Base-by-base conservation (phyloP, 495 filamentous ascomycete species). In the Endocarpon pusillum region DNA sequence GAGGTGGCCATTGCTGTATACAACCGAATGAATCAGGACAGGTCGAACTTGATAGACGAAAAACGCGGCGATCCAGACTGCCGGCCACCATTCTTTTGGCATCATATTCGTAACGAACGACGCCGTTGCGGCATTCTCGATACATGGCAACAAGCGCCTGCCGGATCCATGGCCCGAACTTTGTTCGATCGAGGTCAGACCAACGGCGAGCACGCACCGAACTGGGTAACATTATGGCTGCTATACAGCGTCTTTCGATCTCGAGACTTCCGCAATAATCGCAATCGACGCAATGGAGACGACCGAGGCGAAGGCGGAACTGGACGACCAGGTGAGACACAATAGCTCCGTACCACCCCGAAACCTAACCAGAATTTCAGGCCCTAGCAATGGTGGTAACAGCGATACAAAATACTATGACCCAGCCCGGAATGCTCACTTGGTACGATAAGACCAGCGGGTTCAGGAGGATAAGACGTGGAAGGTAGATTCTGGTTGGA, bases 231-330 rank as follows among this genome's bases (percentile, higher is more conserved):
- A 4, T 54, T 56, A 10, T 72, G 67, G 67, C 59, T 70, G 48
- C 41, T 72, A 28, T 72, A 72, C 34, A 67, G 66, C 39, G 65
- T 69, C 14, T 72, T 69, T 47, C 65, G 67, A 12, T 69, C 66
- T 10, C 54, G 67, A 21, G 67, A 72, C 50, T 62, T 60, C 18
- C 49, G 67, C 12, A 72, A 72, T 47, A 65, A 62, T 48, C 57
- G 59, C 14, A 62, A 60, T 48, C 46, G 49, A 37, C 42, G 51
- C 37, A 62, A 56, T 32, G 59, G 57, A 32, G 58, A 62, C 38
- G 50, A 58, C n/a, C 21, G 42, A 26, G 51, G 53, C 14, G 35
- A 38, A 3, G 16, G 6, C 11, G n/a, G 31, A 5, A 21, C 15
- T 22, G n/a, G 19, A 12, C 19, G 22, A 11, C 33, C 19, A 35